phyloP scores from a whole-genome alignment of 371 early-diverging fungal genomes.

The Rhizopus sp. region DNA sequence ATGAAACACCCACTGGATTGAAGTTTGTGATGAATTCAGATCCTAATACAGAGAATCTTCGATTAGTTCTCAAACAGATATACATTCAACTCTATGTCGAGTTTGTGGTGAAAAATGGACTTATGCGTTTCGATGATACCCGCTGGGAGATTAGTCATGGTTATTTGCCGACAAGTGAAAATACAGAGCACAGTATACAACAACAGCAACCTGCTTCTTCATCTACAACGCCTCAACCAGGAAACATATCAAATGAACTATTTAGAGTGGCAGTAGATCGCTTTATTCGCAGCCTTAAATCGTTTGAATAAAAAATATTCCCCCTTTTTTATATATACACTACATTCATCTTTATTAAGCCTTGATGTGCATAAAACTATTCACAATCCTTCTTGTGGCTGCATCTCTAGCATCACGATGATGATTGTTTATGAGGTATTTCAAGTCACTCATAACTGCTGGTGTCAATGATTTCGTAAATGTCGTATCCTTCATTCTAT shows the following conservation, averaged over 20 bases:
- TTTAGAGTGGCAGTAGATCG: slow-evolving; percentile 70
- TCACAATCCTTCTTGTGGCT: too few species aligned
- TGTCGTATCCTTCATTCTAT: slow-evolving; percentile 43
- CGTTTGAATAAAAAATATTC: slow-evolving; percentile 54
- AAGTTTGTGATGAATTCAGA: slow-evolving; percentile 89
- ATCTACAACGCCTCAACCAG: slow-evolving; percentile 33
- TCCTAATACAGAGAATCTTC: slow-evolving; percentile 66
- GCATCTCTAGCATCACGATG: background rate
- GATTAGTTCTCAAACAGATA: slow-evolving; percentile 75
- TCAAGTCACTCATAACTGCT: slow-evolving; percentile 20
- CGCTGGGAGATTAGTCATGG: slow-evolving; percentile 55
- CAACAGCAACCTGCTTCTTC: slow-evolving; percentile 5
- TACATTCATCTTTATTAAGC: background rate
- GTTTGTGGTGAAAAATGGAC: slow-evolving; percentile 83
- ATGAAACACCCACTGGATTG: slow-evolving; percentile 83
- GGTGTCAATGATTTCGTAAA: slow-evolving; percentile 17
- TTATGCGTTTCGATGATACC: slow-evolving; percentile 61
- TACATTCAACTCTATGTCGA: slow-evolving; percentile 90
- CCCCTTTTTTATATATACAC: background rate
- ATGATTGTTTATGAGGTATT: slow-evolving; percentile 6
- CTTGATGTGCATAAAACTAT: slow-evolving; percentile 3
- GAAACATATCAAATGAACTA: slow-evolving; percentile 71
- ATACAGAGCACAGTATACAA: slow-evolving; percentile 11
- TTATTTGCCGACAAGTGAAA: slow-evolving; percentile 19
- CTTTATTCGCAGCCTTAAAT: slow-evolving; percentile 66